These are phyloP conservation scores for Paecilomyces sp. DNA, from an alignment of 2,329 filamentous ascomycete species.

Conservation along the genomic window DNA sequence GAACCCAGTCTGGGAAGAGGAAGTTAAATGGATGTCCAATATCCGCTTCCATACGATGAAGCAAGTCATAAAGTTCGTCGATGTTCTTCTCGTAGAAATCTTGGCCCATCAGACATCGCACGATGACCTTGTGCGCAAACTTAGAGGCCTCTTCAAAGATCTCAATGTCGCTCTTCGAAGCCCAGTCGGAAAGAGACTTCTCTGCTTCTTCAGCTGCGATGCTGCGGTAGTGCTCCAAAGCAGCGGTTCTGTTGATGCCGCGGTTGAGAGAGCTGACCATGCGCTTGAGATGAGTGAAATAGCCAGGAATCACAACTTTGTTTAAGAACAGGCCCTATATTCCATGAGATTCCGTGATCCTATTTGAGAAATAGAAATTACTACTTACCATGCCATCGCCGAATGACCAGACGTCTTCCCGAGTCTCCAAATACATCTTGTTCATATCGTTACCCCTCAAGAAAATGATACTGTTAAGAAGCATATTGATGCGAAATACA, in stretches of 20 bases:
- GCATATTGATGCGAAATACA: conserved; percentile 8
- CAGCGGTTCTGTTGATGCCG: conserved; percentile 7
- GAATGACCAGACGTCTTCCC: conserved; percentile 12
- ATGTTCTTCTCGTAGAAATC: conserved; percentile 9
- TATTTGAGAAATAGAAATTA: background rate
- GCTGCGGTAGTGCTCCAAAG: conserved; percentile 8
- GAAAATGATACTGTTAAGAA: conserved; percentile 7
- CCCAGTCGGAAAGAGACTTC: conserved; percentile 6
- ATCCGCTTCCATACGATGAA: conserved; percentile 10
- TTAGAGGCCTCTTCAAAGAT: conserved; percentile 10
- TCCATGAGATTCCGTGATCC: background rate
- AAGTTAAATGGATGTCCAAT: conserved; percentile 9
- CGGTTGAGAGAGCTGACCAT: conserved; percentile 9
- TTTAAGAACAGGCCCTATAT: conserved; percentile 9
- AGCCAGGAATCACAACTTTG: conserved; percentile 10
- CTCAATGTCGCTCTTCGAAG: conserved; percentile 3
- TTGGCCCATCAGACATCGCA: conserved; percentile 10
- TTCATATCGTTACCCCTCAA: conserved; percentile 7
- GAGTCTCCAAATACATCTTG: conserved; percentile 7
- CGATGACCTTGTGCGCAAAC: conserved; percentile 10
- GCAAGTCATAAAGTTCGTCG: conserved; percentile 9
- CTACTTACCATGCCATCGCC: conserved; percentile 7
- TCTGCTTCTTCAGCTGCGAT: conserved; percentile 4
- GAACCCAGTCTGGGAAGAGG: conserved; percentile 9
- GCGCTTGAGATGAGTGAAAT: conserved; percentile 7